Conservation (phyloP, 805 yeast species). For the Lipomyces kockii region DNA sequence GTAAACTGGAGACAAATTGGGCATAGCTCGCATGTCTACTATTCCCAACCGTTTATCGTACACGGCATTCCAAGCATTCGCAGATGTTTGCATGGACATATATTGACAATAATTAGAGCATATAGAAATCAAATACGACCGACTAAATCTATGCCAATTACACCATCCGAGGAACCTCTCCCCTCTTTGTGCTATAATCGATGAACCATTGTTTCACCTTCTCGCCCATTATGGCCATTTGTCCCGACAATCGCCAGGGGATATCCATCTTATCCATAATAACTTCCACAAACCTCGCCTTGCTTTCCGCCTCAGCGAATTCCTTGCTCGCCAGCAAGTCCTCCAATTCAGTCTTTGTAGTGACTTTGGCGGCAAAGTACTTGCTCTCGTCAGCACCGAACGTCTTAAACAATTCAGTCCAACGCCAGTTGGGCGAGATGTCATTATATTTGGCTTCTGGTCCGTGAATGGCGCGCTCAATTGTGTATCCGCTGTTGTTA, state of each 20-base stretch:
- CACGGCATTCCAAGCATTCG: no score
- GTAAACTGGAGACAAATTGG: no score
- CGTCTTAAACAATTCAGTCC: conserved; percentile 68
- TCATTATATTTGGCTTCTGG: conserved; percentile 79
- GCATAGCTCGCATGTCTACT: no score
- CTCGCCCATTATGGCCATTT: conserved; percentile 40
- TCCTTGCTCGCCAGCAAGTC: conserved; percentile 47
- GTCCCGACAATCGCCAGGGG: conserved; percentile 60
- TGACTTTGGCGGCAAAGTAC: conserved; percentile 33
- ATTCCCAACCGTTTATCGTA: no score
- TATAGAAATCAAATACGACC: background rate
- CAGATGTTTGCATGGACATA: background rate
- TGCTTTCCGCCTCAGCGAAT: conserved; percentile 42
- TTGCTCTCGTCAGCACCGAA: conserved; percentile 57
- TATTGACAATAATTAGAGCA: background rate
- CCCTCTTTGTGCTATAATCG: conserved; percentile 33
- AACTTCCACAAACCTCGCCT: conserved; percentile 63
- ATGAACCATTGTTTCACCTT: conserved; percentile 38
- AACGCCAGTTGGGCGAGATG: conserved; percentile 78
- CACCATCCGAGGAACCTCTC: conserved; percentile 28
- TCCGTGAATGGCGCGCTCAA: conserved; percentile 85
- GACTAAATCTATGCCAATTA: background rate
- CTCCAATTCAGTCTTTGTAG: conserved; percentile 37
- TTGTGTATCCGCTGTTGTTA: conserved; percentile 88
- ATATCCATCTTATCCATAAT: conserved; percentile 62